Base-by-base conservation (phyloP, 73 alveolate genomes). In the Loxodes magnus region DNA sequence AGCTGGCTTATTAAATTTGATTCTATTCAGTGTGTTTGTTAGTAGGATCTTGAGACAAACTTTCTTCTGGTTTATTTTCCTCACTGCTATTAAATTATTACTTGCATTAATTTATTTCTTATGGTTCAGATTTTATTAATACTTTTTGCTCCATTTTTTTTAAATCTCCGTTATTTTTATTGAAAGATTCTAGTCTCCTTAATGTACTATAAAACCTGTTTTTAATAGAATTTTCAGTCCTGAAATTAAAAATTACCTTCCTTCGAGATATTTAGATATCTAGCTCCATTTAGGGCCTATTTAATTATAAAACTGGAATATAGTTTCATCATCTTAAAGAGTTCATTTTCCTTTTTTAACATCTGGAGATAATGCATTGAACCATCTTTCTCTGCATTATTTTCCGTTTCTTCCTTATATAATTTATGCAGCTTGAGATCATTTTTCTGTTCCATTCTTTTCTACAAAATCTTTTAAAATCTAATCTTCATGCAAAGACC, bases 311-410 rank as follows among this genome's bases (percentile, higher is more conserved):
- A 56, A 71, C 53, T 77, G 73, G 16, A 83, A 43, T 43, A 83
- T 41, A 26, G 56, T 38, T 33, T 67, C 46, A 51, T 84, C 96
- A 59, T 84, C 96, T 67, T 67, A 69, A 24, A 42, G 44, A 21
- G 80, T 75, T 95, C 96, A 90, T 31, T 74, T 67, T 3, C 91
- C 90, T 66, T 86, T 85, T 34, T 80, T 86, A 3, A 90, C 84
- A 22, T 52, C 46, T 23, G 98, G 98, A 48, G 87, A 79, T 24
- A 92, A 68, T 51, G 85, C 82, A 46, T 91, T 91, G 61, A 69
- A 78, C 96, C 96, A 91, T 44, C 98, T 56, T 56, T 91, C 98
- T 53, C 98, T 46, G 39, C 98, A 91, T 46, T 91, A 77, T 65
- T 91, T 91, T 7, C 98, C 98, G 42, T 77, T 82, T 43, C 95